Base-by-base conservation (phyloP, 495 filamentous ascomycete genomes). In the Saxophila tyrrhenica region DNA sequence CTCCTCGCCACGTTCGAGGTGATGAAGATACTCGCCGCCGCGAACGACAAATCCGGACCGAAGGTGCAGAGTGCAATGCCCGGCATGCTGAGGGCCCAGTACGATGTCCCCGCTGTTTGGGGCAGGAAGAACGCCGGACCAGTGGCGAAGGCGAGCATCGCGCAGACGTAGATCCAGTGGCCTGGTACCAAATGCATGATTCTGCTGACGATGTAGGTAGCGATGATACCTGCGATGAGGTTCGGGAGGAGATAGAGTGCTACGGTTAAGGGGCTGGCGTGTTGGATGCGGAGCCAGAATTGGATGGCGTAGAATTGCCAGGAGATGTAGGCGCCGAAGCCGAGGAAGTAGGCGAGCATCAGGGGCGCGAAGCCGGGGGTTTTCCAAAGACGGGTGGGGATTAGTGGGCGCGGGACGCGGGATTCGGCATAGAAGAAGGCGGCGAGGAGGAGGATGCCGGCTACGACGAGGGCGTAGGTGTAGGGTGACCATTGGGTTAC, bases 271-370 rank as follows among this genome's bases (percentile, higher is more conserved):
- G 73, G 67, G 2, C 51, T 62, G 8, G 64, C 65, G 11, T 68
- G 57, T 42, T 75, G 73, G 41, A 73, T 68, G 15, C 70, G 66
- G 21, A 74, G 65, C 72, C 70, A 74, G 61, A 74, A 77, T 47
- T 75, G 73, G n/a, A 76, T 64, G 9, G 69, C 72, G 53, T 74
- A 77, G 60, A 76, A 76, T 44, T 77, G 74, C 72, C 72, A 77
- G 5, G 66, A 68, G 21, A 67, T 68, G 60, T 64, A 75, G 24
- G 65, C 67, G 0, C 74, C 74, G 25, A 71, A 77, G 0, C 72
- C 73, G 0, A 77, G 57, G 58, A 73, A 73, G 57, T 76, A 77
- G 8, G 74, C 67, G 1, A 72, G 50, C 59, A 77, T 69, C 3
- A 77, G 58, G 0, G 74, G 70, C 2, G 72, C 70, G 55, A 77